Percentiles rank a stretch among this genome's conserved stretches.
These are phyloP conservation scores for Phytopythium helicoides DNA, from an alignment of 352 stramenopile species.

Conservation along the genomic window DNA sequence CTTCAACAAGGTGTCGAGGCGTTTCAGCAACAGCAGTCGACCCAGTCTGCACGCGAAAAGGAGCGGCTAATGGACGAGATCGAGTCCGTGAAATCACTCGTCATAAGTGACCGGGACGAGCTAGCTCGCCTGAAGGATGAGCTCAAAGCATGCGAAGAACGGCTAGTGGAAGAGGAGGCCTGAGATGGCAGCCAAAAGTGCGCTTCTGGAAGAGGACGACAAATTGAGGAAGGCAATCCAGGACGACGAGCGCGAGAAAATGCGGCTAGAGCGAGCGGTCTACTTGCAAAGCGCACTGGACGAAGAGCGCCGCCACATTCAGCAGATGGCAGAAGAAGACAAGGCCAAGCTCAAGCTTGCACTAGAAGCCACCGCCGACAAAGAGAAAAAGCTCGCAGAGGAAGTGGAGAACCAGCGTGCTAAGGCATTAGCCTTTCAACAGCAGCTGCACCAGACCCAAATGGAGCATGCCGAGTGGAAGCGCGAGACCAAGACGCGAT, in stretches of 20 bases:
- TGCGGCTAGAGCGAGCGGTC: slow-evolving; percentile 62
- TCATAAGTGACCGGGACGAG: slow-evolving; percentile 64
- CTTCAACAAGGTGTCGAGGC: slow-evolving; percentile 71
- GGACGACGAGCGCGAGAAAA: slow-evolving; percentile 81
- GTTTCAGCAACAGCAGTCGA: slow-evolving; percentile 60
- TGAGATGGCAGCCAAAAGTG: slow-evolving; percentile 69
- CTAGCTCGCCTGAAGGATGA: slow-evolving; percentile 57
- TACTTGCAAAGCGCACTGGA: slow-evolving; percentile 66
- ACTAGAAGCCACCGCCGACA: slow-evolving; percentile 54
- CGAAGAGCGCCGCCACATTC: slow-evolving; percentile 55
- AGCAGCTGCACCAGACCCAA: slow-evolving; percentile 57
- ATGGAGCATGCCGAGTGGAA: slow-evolving; percentile 61
- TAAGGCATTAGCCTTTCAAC: slow-evolving; percentile 44
- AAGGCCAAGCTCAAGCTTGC: slow-evolving; percentile 47
- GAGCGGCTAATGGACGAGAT: slow-evolving; percentile 62
- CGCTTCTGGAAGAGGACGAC: slow-evolving; percentile 76
- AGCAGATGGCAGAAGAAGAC: slow-evolving; percentile 56
- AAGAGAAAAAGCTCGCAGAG: slow-evolving; percentile 75
- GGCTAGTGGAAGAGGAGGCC: slow-evolving; percentile 69
- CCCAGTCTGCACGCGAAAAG: slow-evolving; percentile 42
- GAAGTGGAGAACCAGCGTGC: slow-evolving; percentile 65
- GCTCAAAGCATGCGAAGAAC: slow-evolving; percentile 56
- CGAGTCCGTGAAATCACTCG: slow-evolving; percentile 48
- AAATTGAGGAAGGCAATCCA: slow-evolving; percentile 74
- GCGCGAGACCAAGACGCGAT: slow-evolving; percentile 33